Conservation (phyloP, 2,329 filamentous ascomycete species). For the Paraphoma chrysanthemicola region DNA sequence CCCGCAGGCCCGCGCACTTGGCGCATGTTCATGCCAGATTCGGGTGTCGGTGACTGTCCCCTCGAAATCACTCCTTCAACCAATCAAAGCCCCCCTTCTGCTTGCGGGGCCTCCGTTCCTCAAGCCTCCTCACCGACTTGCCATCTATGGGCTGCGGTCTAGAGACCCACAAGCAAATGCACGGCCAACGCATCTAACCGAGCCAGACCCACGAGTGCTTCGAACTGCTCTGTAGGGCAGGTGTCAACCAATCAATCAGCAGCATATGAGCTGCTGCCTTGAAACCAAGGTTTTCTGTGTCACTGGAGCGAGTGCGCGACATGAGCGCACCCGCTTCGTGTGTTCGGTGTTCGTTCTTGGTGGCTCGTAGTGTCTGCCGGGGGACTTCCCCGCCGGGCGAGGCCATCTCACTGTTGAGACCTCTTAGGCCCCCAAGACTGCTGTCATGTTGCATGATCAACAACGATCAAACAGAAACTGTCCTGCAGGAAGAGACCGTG, state of each 20-base stretch:
- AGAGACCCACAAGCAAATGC: conserved; percentile 31
- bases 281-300: conserved; percentile 30
- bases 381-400: background rate
- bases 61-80: conserved; percentile 5
- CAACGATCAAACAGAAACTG: conserved; percentile 6
- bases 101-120: conserved; percentile 22
- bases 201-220: conserved; percentile 8
- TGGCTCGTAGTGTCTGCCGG: background rate
- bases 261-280: conserved; percentile 25
- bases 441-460: conserved; percentile 4
- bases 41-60: conserved; percentile 35
- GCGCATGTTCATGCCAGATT: conserved; percentile 31
- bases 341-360: conserved; percentile 6
- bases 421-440: conserved; percentile 1
- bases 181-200: conserved; percentile 44
- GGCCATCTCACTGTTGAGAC: background rate
- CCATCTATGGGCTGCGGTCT: conserved; percentile 23
- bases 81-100: conserved; percentile 22
- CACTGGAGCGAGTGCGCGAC: conserved; percentile 11
- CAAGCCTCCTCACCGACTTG: conserved; percentile 41
- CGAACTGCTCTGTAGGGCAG: conserved; percentile 27
- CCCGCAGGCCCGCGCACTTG: conserved; percentile 22
- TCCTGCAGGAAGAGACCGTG: too few species aligned
- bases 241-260: conserved; percentile 26
- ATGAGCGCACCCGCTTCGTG: background rate